Percentiles rank a stretch among this genome's conserved stretches.
phyloP scores from a whole-genome alignment of 2,329 filamentous ascomycete genomes.

The Chalara sp. region DNA sequence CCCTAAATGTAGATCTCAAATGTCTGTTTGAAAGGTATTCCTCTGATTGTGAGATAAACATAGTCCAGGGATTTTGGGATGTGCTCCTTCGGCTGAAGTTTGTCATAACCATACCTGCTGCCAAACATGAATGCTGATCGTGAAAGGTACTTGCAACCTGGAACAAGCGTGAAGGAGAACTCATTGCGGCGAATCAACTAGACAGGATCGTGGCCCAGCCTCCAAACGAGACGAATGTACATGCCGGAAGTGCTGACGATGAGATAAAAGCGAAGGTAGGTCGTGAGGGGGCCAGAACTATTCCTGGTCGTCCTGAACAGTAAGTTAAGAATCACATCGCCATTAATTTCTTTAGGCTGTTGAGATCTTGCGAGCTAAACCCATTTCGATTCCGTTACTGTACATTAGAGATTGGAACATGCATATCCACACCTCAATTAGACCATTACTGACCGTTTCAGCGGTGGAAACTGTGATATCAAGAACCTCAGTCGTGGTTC shows the following conservation, averaged over 20 bases:
- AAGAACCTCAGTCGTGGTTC: conserved; percentile 76
- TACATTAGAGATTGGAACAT: too few species aligned
- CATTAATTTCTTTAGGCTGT: conserved; percentile 9
- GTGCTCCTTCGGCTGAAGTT: conserved; percentile 62
- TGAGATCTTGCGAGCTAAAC: conserved; percentile 17
- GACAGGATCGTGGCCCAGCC: conserved; percentile 70
- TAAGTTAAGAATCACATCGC: too few species aligned
- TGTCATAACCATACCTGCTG: background rate
- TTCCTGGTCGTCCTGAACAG: conserved; percentile 50
- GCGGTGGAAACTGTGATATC: conserved; percentile 83
- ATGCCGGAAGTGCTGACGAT: conserved; percentile 59
- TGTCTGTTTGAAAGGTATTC: too few species aligned
- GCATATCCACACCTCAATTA: too few species aligned
- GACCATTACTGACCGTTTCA: too few species aligned
- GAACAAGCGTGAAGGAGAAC: conserved; percentile 76
- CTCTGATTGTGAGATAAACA: background rate
- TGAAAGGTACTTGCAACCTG: conserved; percentile 61
- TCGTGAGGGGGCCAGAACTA: conserved; percentile 73
- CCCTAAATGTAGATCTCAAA: too few species aligned
- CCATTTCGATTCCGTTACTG: too few species aligned
- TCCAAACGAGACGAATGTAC: conserved; percentile 63
- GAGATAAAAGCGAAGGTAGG: conserved; percentile 61
- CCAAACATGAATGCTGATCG: background rate
- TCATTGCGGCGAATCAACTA: conserved; percentile 64
- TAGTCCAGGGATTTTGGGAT: conserved; percentile 76